Conservation (phyloP, 805 yeast species). For the Kodamaea kaohsiungensis region DNA sequence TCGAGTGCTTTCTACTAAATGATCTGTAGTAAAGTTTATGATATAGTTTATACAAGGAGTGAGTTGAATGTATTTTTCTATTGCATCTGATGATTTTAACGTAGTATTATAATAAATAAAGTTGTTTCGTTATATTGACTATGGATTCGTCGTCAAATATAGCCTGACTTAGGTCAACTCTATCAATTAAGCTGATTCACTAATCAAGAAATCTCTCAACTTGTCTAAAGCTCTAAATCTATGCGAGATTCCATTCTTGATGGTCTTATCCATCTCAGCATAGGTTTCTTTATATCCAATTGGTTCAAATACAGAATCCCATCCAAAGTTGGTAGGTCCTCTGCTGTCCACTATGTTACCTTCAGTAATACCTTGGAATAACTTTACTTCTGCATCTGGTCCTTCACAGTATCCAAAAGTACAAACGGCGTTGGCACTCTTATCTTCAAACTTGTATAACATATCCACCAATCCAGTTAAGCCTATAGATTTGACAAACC, state of each 20-base stretch:
- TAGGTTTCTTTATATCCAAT: slow-evolving; percentile 65
- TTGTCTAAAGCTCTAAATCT: slow-evolving; percentile 80
- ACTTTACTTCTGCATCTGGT: slow-evolving; percentile 66
- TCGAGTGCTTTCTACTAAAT: neutral
- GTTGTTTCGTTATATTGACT: no score
- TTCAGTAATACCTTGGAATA: slow-evolving; percentile 82
- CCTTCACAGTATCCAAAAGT: slow-evolving; percentile 91
- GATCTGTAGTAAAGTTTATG: neutral
- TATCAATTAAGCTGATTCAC: slow-evolving; percentile 13
- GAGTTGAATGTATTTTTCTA: neutral
- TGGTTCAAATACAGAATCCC: slow-evolving; percentile 93
- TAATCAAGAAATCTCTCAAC: slow-evolving; percentile 55
- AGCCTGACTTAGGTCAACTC: no score
- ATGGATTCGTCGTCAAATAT: no score
- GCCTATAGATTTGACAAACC: slow-evolving; percentile 84
- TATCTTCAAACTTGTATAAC: slow-evolving; percentile 79
- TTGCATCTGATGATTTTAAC: no score
- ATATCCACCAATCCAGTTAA: slow-evolving; percentile 73
- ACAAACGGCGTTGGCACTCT: slow-evolving; percentile 83
- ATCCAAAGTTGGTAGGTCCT: slow-evolving; percentile 86
- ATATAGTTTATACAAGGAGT: neutral
- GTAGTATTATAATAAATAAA: no score
- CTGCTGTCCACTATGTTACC: slow-evolving; percentile 78
- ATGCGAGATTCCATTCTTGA: slow-evolving; percentile 84
- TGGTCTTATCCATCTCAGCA: slow-evolving; percentile 81